Evolutionary conservation across 2,329 filamentous ascomycete genomes (phyloP).

Genomic region (Beauveria sp.): DNA sequence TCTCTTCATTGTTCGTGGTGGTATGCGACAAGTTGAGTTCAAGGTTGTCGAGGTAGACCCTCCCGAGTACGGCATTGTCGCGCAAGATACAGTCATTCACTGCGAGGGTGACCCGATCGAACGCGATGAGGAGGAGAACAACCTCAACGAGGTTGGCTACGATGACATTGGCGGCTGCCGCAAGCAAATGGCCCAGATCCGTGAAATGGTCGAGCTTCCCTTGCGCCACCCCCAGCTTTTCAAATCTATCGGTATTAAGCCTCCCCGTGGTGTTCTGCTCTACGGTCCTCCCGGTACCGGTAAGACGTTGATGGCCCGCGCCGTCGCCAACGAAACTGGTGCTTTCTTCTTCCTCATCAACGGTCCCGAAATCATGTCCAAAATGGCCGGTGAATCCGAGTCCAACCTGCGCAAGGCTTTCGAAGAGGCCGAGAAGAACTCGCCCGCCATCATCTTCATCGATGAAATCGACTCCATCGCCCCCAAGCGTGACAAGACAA

Average conservation of each 20-base stretch:
- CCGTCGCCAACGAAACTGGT: slow-evolving; percentile 96
- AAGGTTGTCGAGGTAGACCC: slow-evolving; percentile 99
- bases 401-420: slow-evolving; percentile 99
- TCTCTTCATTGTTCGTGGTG: slow-evolving; percentile 92
- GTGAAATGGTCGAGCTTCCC: slow-evolving; percentile 95
- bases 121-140: slow-evolving; percentile 98
- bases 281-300: slow-evolving; percentile 96
- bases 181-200: slow-evolving; percentile 99
- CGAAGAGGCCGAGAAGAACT: slow-evolving; percentile 99
- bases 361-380: slow-evolving; percentile 99
- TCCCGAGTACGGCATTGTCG: slow-evolving; percentile 96
- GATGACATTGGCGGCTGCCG: slow-evolving; percentile 98
- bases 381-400: slow-evolving; percentile 99
- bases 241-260: slow-evolving; percentile 99
- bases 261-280: slow-evolving; percentile 93
- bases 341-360: slow-evolving; percentile 99
- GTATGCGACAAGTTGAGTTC: slow-evolving; percentile 99
- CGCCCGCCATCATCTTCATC: slow-evolving; percentile 98
- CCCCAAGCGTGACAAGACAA: slow-evolving; percentile 99
- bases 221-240: slow-evolving; percentile 96
- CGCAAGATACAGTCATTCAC: slow-evolving; percentile 97
- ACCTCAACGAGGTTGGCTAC: slow-evolving; percentile 97
- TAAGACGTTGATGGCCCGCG: slow-evolving; percentile 98
- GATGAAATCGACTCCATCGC: slow-evolving; percentile 99
- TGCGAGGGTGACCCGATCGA: slow-evolving; percentile 93